Evolutionary conservation across 176 grass and related monocot genomes (phyloP), one percentile per base, ranked within the genome.

Genomic region (Aegilops umbellulata): DNA sequence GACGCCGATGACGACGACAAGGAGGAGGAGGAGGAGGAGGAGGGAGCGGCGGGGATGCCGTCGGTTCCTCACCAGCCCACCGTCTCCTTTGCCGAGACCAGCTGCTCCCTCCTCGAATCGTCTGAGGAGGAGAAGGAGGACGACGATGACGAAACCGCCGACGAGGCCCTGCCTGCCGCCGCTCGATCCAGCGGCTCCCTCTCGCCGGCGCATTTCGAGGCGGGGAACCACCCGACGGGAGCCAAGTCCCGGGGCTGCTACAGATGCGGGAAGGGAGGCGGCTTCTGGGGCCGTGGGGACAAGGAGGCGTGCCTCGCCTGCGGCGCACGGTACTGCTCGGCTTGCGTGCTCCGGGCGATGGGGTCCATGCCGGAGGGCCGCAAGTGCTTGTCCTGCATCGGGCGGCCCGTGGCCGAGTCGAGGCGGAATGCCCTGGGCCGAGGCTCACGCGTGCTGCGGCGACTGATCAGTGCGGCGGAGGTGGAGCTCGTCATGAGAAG

Each of bases 301-400:
- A 99, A 89, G 83, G 97, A 94, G 23, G 53, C 90, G 0, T 99
- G 97, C 74, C 86, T 99, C 36, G 88, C 85, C 49, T 99, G 97
- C 71, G 92, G 85, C 3, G 94, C 92, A n/a, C 88, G 90, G 25
- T 99, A 97, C 83, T 99, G 97, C 38, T 26, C 66, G 2, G 85
- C 71, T 2, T 99, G 97, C 51, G 69, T 99, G 17, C 82, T 99
- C 74, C 76, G 85, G n/a, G 90, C 83, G 55, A 99, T 99, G 97
- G 92, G 97, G 11, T 99, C 97, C 82, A 99, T 99, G 97, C 97
- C 90, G 1, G 92, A 99, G 85, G 94, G 97, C 0, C 86, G 97
- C 69, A 97, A 99, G 75, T 99, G 94, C 62, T 53, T 93, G 8
- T 29, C 36, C 10, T 99, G 97, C 92, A 97, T 99, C 15, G 92